A percentile compares a stretch with the other conserved stretches of the same genome.
Conservation (phyloP, 495 filamentous ascomycete species). For the Articulospora tetracladia region DNA sequence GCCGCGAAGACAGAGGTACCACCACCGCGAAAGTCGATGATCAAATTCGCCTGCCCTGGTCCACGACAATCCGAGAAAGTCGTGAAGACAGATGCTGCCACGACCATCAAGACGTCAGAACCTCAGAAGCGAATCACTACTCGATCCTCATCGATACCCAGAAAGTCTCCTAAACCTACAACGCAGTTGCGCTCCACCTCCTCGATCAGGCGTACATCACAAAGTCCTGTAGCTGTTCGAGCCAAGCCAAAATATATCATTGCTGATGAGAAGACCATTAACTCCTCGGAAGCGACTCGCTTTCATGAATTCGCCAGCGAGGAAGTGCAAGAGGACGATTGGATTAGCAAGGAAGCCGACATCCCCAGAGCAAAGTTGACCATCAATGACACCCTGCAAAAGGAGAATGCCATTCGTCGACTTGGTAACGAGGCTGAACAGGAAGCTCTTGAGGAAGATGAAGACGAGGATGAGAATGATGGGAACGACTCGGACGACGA, state of each 20-base stretch:
- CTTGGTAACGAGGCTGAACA: constrained; percentile 88
- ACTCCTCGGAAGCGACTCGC: constrained; percentile 62
- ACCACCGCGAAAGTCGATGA: constrained; percentile 26
- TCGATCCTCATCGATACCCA: constrained; percentile 34
- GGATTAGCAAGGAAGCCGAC: constrained; percentile 65
- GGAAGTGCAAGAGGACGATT: constrained; percentile 77
- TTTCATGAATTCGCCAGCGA: constrained; percentile 95
- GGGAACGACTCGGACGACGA: constrained; percentile 45
- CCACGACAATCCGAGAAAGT: constrained; percentile 17
- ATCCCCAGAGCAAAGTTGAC: constrained; percentile 65
- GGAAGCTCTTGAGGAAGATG: constrained; percentile 72
- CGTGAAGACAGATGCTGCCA: constrained; percentile 4
- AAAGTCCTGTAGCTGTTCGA: constrained; percentile 31
- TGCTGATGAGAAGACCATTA: constrained; percentile 50
- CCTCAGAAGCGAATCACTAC: neutral
- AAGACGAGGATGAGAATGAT: constrained; percentile 56
- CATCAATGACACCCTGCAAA: constrained; percentile 82
- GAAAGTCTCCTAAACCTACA: constrained; percentile 37
- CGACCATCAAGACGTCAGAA: neutral
- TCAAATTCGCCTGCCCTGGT: constrained; percentile 47
- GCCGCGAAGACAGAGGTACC: constrained; percentile 5
- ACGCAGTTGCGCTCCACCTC: constrained; percentile 44
- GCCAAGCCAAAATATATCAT: constrained; percentile 39
- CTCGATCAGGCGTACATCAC: constrained; percentile 27
- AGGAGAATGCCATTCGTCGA: constrained; percentile 83